Base-by-base conservation (phyloP, 129 eudicot species). In the Ambrosia trifida region DNA sequence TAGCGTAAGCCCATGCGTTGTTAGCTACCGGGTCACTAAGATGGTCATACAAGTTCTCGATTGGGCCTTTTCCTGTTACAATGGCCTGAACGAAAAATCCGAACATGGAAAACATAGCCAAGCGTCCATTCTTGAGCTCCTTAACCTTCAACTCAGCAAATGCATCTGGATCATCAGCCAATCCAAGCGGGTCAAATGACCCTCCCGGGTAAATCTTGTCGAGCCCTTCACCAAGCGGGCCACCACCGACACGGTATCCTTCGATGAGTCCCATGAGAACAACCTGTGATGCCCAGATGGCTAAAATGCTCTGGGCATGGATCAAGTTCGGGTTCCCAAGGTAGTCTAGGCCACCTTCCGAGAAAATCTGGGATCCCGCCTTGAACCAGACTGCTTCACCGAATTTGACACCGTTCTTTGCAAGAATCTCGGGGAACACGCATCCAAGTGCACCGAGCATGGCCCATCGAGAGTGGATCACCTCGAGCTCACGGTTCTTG, bases 11-110 rank as follows among this genome's bases (percentile, higher is more conserved):
- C 89, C 89, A 87, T 0, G 90, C 95, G 6, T 85, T 87, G 81
- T 87, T 87, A 67, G 84, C 82, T 0, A 78, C 90, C 0, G 90
- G 95, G 47, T 87, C 90, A 19, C 68, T 78, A 47, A 87, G 57
- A 59, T 87, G 95, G 66, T 87, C 95, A 44, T 2, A 77, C 2
- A 87, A 73, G 85, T 87, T 85, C 84, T 87, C 90, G 28, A 87
- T 66, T 1, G 95, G 95, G 14, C 90, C 95, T 82, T 87, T 87
- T 68, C 95, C 90, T n/a, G 95, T 88, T 24, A 85, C 90, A 68
- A 85, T 88, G 51, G 95, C 90, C 17, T 84, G 95, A 54, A 87
- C 94, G 46, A 87, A 87, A 83, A 85, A 87, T n/a, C 95, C 95
- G 5, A 88, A 88, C 90, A 85, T 83, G 2, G 95, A 88, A 72